Evolutionary conservation across 768 basidiomycete species (phyloP).

Genomic region (Dacryopinax spathularia): DNA sequence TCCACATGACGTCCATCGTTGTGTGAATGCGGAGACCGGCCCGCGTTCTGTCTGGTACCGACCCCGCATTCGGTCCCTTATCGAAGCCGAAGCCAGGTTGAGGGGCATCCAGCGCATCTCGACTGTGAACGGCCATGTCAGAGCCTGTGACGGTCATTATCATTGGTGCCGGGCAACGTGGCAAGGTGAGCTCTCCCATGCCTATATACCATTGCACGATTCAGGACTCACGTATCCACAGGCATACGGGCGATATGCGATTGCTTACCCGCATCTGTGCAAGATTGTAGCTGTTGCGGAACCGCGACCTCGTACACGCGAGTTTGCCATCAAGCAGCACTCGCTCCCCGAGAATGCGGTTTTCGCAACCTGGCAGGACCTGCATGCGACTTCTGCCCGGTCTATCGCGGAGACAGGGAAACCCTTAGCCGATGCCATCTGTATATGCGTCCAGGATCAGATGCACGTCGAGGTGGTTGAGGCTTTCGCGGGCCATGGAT

Average conservation of each 20-base stretch:
- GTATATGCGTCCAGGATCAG: constrained; percentile 64
- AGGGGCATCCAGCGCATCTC: background rate
- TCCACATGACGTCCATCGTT: no score
- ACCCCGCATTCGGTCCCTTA: constrained; percentile 1
- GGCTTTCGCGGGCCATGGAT: constrained; percentile 67
- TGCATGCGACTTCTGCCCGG: constrained; percentile 53
- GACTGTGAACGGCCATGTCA: background rate
- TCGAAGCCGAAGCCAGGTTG: background rate
- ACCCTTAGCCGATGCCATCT: constrained; percentile 65
- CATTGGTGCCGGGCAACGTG: constrained; percentile 73
- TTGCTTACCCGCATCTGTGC: constrained; percentile 44
- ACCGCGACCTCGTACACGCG: constrained; percentile 52
- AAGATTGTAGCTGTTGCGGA: constrained; percentile 78
- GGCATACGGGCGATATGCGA: constrained; percentile 52
- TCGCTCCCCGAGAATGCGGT: constrained; percentile 51
- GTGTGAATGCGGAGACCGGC: no score
- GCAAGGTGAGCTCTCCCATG: constrained; percentile 35
- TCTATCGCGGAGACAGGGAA: constrained; percentile 48
- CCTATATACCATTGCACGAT: background rate
- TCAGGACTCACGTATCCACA: constrained; percentile 17
- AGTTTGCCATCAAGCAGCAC: constrained; percentile 42
- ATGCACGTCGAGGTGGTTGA: constrained; percentile 61
- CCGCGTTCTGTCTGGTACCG: background rate
- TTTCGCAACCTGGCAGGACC: constrained; percentile 57
- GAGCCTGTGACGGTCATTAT: constrained; percentile 55